Conservation (phyloP, 257 asterid genomes). For the Forsythia suspensa region DNA sequence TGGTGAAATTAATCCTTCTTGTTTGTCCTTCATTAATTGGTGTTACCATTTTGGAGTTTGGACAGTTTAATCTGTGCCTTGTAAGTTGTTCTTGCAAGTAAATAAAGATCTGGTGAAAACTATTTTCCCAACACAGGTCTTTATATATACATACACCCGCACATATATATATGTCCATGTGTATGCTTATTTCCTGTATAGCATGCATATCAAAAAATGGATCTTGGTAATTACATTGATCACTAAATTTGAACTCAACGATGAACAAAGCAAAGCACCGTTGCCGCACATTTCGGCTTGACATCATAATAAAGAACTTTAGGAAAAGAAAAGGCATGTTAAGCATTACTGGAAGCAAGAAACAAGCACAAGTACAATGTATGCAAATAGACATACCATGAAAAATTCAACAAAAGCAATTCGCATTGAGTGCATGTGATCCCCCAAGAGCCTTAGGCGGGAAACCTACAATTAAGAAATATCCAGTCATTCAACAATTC, state of each 20-base stretch:
- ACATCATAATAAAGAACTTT: no score
- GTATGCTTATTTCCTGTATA: no score
- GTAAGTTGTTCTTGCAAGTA: no score
- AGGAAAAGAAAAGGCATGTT: neutral
- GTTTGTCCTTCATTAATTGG: no score
- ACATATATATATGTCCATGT: neutral
- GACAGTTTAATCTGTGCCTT: no score
- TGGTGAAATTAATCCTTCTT: no score
- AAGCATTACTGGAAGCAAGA: slow-evolving; percentile 6
- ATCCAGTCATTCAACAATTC: slow-evolving; percentile 1
- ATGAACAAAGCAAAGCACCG: neutral
- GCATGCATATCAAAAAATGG: neutral
- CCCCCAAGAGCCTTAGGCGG: slow-evolving; percentile 92
- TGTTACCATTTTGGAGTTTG: no score
- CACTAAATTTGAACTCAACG: neutral
- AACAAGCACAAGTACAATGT: neutral
- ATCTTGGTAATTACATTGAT: neutral
- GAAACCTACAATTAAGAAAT: slow-evolving; percentile 61
- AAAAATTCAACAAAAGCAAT: slow-evolving; percentile 90
- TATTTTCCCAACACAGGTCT: no score
- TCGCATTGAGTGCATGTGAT: slow-evolving; percentile 82
- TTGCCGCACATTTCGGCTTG: neutral
- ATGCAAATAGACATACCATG: slow-evolving; percentile 46
- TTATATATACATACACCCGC: no score
- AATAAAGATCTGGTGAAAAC: no score